A percentile compares a stretch with the other conserved stretches of the same genome.
Conservation (phyloP, 1,284 basidiomycete genomes). For the Naganishia cerealis region DNA sequence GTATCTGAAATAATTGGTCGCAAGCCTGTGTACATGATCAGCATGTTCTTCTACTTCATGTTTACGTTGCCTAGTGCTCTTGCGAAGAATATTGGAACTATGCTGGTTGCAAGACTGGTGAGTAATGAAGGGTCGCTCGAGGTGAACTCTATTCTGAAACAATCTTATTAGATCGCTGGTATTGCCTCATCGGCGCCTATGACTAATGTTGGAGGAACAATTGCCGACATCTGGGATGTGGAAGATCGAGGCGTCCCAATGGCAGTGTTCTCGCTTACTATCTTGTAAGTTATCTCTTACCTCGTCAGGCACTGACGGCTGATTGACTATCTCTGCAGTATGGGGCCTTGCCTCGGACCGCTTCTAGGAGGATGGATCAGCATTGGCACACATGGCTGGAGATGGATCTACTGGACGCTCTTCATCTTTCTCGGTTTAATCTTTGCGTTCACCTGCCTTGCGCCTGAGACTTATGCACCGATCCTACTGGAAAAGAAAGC, state of each 20-base stretch:
- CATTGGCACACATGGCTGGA: conserved; percentile 64
- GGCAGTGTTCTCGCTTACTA: conserved; percentile 50
- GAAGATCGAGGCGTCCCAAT: conserved; percentile 55
- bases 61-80: conserved; percentile 69
- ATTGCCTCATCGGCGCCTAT: conserved; percentile 47
- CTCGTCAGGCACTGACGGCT: background rate
- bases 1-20: conserved; percentile 6
- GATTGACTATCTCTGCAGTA: conserved; percentile 46
- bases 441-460: background rate
- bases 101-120: conserved; percentile 36
- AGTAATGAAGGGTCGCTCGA: background rate
- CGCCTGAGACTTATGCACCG: conserved; percentile 1
- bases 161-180: conserved; percentile 30
- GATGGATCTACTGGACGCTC: conserved; percentile 73
- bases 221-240: conserved; percentile 55
- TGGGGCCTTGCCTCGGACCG: conserved; percentile 67
- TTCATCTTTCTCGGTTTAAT: conserved; percentile 53
- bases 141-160: background rate
- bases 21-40: conserved; percentile 38
- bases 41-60: conserved; percentile 47
- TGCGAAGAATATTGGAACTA: conserved; percentile 60
- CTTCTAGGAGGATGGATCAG: conserved; percentile 59
- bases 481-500: conserved; percentile 1
- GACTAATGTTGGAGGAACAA: conserved; percentile 56
- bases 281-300: conserved; percentile 33